Evolutionary conservation across 139 green algal species (phyloP), one percentile per base, ranked within the genome.

Genomic region (Closterium sp.): DNA sequence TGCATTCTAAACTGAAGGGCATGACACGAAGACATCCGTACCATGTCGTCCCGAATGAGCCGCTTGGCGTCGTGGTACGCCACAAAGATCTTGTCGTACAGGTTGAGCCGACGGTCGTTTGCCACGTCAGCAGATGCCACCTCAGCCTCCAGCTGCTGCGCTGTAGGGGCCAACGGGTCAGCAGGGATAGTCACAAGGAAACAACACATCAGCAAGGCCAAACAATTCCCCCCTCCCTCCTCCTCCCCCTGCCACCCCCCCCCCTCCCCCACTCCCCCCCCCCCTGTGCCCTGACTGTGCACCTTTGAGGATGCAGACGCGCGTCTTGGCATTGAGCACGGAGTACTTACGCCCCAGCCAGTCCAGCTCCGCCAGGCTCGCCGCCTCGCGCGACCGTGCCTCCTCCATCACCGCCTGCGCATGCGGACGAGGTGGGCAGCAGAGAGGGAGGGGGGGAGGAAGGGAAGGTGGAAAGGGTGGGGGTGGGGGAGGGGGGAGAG

Each of bases 51-150:
- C 8, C 88, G 55, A 23, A 95, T 87, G 36, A 94, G 89, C 28
- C 91, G 90, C 90, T 94, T 95, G 12, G 96, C 96, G 84, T 97
- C 96, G 64, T 95, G 94, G 91, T 96, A 96, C 21, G 92, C 89
- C 30, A 94, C 95, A 86, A 97, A 95, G 34, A 94, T 84, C 66
- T 94, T 96, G 91, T 98, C 97, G 87, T 96, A 97, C 34, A 96
- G 90, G 19, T 86, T 64, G 32, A 97, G 86, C 31, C 87, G 84
- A 28, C 88, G 32, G 21, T 98, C 96, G 69, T 76, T 76, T 2
- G 12, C 91, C 34, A 36, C 81, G 31, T 88, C 33, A 31, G 43
- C 88, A n/a, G n/a, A 30, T 33, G 23, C 88, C 83, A 93, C 21
- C 31, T 93, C 91, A 25, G 34, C 86, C 33, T 91, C 84, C 19